These are phyloP conservation scores for Neoscytalidium dimidiatum DNA, from an alignment of 2,329 filamentous ascomycete species.

Conservation along the genomic window DNA sequence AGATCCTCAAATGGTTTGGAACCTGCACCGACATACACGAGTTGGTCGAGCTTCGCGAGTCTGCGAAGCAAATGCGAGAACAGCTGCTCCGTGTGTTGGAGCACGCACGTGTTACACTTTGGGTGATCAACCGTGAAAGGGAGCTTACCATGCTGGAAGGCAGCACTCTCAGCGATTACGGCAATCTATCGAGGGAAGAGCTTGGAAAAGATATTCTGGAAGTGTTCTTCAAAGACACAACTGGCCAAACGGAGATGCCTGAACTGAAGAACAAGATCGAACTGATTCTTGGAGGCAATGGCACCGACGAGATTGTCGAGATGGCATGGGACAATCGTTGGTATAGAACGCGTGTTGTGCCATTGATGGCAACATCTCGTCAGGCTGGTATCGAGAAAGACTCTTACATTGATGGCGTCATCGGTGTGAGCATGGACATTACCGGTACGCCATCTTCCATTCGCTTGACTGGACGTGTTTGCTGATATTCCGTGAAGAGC, in stretches of 20 bases:
- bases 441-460: constrained; percentile 43
- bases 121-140: constrained; percentile 66
- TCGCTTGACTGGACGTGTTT: background rate
- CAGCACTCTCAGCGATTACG: constrained; percentile 44
- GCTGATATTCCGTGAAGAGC: constrained; percentile 43
- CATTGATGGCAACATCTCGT: constrained; percentile 60
- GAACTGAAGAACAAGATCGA: constrained; percentile 61
- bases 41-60: constrained; percentile 66
- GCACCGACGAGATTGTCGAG: constrained; percentile 64
- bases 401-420: constrained; percentile 67
- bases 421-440: constrained; percentile 78
- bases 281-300: constrained; percentile 63
- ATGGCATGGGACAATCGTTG: constrained; percentile 62
- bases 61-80: constrained; percentile 66
- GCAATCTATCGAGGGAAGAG: constrained; percentile 43
- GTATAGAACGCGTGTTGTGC: constrained; percentile 72
- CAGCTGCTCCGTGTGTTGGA: constrained; percentile 73
- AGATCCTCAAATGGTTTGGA: constrained; percentile 78
- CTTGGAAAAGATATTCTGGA: constrained; percentile 66
- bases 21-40: constrained; percentile 81
- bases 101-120: constrained; percentile 74
- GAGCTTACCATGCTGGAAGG: constrained; percentile 72
- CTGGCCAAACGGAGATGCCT: constrained; percentile 34
- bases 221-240: constrained; percentile 52
- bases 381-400: constrained; percentile 54